Evolutionary conservation across 768 basidiomycete species (phyloP).

Genomic region (Mrakia hoshinonis): DNA sequence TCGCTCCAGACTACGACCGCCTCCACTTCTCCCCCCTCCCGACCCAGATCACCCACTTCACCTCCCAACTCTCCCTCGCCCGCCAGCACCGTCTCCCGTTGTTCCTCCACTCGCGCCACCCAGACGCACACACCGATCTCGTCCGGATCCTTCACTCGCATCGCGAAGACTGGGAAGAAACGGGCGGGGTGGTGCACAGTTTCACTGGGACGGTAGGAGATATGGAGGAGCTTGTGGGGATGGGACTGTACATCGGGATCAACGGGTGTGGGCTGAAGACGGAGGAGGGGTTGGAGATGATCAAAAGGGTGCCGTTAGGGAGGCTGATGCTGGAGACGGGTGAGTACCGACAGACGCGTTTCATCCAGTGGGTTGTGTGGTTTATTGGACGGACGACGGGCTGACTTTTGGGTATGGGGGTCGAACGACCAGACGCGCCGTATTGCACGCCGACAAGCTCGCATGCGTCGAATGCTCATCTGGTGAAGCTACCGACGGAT

Average conservation of each 20-base stretch:
- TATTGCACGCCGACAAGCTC: conserved; percentile 65
- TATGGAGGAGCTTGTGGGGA: conserved; percentile 55
- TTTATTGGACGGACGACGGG: background rate
- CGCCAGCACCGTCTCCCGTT: conserved; percentile 65
- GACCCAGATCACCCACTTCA: conserved; percentile 58
- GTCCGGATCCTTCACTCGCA: conserved; percentile 53
- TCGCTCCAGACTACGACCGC: conserved; percentile 60
- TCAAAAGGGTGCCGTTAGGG: conserved; percentile 53
- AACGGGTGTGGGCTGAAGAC: conserved; percentile 76
- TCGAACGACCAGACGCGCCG: conserved; percentile 39
- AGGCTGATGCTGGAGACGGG: conserved; percentile 68
- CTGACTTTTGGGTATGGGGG: too few species aligned
- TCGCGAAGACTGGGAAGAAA: conserved; percentile 47
- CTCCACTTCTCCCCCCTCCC: conserved; percentile 55
- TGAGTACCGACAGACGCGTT: conserved; percentile 34
- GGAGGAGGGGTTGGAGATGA: conserved; percentile 52
- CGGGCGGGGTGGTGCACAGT: conserved; percentile 72
- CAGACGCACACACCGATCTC: conserved; percentile 61
- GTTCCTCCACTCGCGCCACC: conserved; percentile 62
- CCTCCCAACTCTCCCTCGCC: conserved; percentile 57
- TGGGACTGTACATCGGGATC: conserved; percentile 53
- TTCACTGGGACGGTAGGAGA: conserved; percentile 64
- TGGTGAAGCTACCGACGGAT: conserved; percentile 47
- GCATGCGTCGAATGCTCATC: conserved; percentile 53
- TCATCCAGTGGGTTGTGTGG: background rate